Percentiles rank a stretch among this genome's conserved stretches.
These are phyloP conservation scores for Acrodontium crateriforme DNA, from an alignment of 2,329 filamentous ascomycete genomes.

Conservation along the genomic window DNA sequence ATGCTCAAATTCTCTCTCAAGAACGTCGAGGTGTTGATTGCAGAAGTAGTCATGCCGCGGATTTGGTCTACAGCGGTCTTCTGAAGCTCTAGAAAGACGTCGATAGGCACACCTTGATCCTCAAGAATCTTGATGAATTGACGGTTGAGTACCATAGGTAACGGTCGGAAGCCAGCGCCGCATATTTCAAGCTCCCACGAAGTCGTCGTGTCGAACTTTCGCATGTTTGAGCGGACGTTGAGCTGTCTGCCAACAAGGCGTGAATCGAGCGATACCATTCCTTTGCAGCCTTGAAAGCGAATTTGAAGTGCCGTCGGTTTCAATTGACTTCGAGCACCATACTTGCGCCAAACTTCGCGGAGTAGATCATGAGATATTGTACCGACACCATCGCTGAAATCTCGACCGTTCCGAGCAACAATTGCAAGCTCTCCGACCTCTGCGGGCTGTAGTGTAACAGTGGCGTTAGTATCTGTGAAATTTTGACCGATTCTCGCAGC, in stretches of 20 bases:
- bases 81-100: conserved; percentile 54
- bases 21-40: conserved; percentile 51
- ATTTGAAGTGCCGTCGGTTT: conserved; percentile 60
- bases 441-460: conserved; percentile 36
- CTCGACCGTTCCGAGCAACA: conserved; percentile 40
- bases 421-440: conserved; percentile 32
- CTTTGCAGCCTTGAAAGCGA: conserved; percentile 59
- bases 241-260: conserved; percentile 45
- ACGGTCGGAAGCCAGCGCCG: conserved; percentile 50
- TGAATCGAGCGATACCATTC: conserved; percentile 60
- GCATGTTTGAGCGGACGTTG: conserved; percentile 58
- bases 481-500: conserved; percentile 49
- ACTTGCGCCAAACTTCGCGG: conserved; percentile 42
- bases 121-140: conserved; percentile 79
- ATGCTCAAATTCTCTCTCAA: conserved; percentile 50
- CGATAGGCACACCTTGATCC: conserved; percentile 48
- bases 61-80: conserved; percentile 46
- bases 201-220: conserved; percentile 53
- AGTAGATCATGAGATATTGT: conserved; percentile 52
- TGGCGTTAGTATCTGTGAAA: conserved; percentile 60
- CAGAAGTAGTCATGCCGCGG: conserved; percentile 42
- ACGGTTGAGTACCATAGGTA: conserved; percentile 60
- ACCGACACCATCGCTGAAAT: conserved; percentile 71
- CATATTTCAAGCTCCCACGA: conserved; percentile 54
- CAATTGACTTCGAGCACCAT: conserved; percentile 33